These are phyloP conservation scores for Termitomyces sp. DNA, from an alignment of 768 basidiomycete genomes.

Conservation along the genomic window DNA sequence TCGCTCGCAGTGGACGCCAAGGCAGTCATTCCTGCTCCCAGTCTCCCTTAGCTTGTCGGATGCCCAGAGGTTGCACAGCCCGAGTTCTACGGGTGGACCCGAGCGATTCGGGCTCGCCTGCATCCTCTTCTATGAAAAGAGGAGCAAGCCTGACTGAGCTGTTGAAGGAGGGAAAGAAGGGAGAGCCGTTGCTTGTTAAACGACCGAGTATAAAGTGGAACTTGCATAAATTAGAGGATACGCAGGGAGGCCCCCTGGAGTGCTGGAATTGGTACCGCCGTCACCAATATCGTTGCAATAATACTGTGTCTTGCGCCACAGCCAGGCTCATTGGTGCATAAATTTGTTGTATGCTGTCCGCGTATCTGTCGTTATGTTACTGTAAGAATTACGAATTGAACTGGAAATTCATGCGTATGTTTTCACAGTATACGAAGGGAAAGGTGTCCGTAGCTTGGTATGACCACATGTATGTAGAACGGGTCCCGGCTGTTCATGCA, in stretches of 20 bases:
- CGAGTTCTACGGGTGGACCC: background rate
- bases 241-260: background rate
- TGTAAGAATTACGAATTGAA: no score
- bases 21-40: background rate
- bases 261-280: conserved; percentile 7
- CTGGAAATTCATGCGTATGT: no score
- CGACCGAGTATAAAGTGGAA: conserved; percentile 62
- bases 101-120: conserved; percentile 18
- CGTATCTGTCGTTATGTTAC: background rate
- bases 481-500: no score
- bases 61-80: background rate
- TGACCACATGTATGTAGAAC: no score
- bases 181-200: conserved; percentile 53
- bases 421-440: no score
- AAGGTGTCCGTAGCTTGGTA: no score
- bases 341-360: background rate
- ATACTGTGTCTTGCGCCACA: conserved; percentile 2
- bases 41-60: background rate
- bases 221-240: background rate
- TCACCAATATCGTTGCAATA: conserved; percentile 6
- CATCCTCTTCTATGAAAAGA: conserved; percentile 50
- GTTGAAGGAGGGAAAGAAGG: conserved; percentile 52
- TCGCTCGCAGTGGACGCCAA: background rate
- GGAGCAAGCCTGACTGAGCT: conserved; percentile 70
- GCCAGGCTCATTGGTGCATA: background rate